A percentile compares a stretch with the other conserved stretches of the same genome.
Evolutionary conservation across 176 grass and related monocot genomes (phyloP).

Genomic region (Oryza longistaminata): DNA sequence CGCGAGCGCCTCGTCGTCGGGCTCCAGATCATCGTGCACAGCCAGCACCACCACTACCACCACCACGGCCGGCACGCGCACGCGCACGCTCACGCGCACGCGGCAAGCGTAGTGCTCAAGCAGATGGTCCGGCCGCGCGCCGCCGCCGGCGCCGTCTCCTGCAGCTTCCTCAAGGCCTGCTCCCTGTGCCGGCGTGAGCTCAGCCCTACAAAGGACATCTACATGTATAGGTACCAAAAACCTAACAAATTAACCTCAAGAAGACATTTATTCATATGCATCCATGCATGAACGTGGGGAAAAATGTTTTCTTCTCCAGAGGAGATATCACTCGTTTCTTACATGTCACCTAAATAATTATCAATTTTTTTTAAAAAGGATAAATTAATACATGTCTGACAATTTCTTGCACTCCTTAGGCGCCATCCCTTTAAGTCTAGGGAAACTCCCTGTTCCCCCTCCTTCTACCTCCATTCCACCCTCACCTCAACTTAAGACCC

Average conservation of each 20-base stretch:
- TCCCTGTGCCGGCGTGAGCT: slow-evolving; percentile 55
- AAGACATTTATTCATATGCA: too few species aligned
- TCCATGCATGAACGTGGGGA: background rate
- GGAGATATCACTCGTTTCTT: too few species aligned
- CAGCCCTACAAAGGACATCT: slow-evolving; percentile 54
- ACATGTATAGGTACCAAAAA: slow-evolving; percentile 63
- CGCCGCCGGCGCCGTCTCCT: background rate
- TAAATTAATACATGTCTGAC: background rate
- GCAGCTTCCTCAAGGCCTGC: slow-evolving; percentile 63
- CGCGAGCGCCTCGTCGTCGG: slow-evolving; percentile 44
- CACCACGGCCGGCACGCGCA: background rate
- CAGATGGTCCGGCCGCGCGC: slow-evolving; percentile 29
- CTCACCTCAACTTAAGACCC: too few species aligned
- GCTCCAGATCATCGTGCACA: slow-evolving; percentile 60
- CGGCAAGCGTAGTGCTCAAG: slow-evolving; percentile 52
- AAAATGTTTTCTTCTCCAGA: too few species aligned
- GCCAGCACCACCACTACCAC: too few species aligned
- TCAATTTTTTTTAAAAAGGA: too few species aligned
- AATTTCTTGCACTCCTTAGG: too few species aligned
- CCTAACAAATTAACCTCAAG: background rate
- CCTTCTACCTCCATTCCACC: too few species aligned
- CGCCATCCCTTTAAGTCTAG: too few species aligned
- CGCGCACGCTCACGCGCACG: too few species aligned
- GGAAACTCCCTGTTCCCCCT: too few species aligned
- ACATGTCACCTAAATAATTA: too few species aligned